Base-by-base conservation (phyloP, 176 grass and related monocot species). In the Hordeum marinum region DNA sequence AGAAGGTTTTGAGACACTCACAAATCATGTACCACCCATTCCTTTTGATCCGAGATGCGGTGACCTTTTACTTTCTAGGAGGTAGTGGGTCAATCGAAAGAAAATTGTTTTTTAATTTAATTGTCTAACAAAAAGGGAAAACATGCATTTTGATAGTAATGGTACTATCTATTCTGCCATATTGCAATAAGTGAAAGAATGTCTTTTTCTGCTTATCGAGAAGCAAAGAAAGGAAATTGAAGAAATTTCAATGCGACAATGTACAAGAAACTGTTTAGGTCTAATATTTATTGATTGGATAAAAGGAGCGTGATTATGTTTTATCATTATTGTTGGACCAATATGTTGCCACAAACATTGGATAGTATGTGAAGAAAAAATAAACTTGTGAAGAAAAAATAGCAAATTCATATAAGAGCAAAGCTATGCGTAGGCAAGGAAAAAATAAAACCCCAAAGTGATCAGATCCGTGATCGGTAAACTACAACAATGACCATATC, bases 351-450 rank as follows among this genome's bases (percentile, higher is more conserved):
- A 39, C 18, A n/a, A 69, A 69, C 66, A 69, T 69, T 69, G 36
- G 66, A 20, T n/a, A 69, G 34, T 69, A 69, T 69, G 66, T 69
- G 66, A 39, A 69, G 34, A 69, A 69, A 69, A 69, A 69, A 69
- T 69, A n/a, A 69, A n/a, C 32, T 69, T 69, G n/a, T n/a, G n/a
- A n/a, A n/a, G n/a, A n/a, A n/a, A n/a, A 45, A 45, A 45, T 45
- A 45, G 42, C 11, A 45, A 45, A 45, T 11, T 45, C 42, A 14
- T 46, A 46, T 46, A 46, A 46, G 43, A 46, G 12, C 43, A 46
- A 46, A 14, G 43, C 43, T 46, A 46, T 46, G 12, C 12, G 43
- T 46, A 46, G 43, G 43, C 43, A 0, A 46, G 43, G 43, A 46
- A 46, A 46, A 46, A 14, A 46, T 45, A 45, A 45, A 45, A 45